Conservation (phyloP, 2,329 filamentous ascomycete species). For the Neofusicoccum sp. region DNA sequence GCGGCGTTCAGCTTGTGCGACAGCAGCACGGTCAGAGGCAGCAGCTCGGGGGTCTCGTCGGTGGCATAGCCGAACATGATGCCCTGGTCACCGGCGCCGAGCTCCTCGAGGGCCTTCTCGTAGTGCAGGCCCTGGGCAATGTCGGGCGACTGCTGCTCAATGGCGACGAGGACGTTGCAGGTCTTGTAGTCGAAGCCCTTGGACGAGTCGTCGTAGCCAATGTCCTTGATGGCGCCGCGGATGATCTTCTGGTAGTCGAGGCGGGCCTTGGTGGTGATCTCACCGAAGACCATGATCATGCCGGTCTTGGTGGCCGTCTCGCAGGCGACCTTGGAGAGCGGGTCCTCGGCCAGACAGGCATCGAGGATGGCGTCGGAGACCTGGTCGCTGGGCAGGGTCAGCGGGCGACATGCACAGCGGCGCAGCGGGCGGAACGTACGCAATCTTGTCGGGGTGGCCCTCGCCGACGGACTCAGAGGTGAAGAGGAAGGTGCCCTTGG, state of each 20-base stretch:
- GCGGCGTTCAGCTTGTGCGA: slow-evolving; percentile 96
- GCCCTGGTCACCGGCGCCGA: slow-evolving; percentile 98
- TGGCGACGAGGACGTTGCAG: slow-evolving; percentile 95
- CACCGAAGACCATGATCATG: slow-evolving; percentile 82
- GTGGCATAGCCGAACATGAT: slow-evolving; percentile 99
- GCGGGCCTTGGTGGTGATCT: slow-evolving; percentile 94
- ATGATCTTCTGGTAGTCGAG: slow-evolving; percentile 99
- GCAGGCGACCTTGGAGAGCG: slow-evolving; percentile 96
- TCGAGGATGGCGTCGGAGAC: slow-evolving; percentile 98
- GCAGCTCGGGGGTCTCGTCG: slow-evolving; percentile 96
- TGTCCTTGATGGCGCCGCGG: slow-evolving; percentile 92
- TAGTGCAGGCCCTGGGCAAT: slow-evolving; percentile 99
- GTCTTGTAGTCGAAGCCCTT: slow-evolving; percentile 99
- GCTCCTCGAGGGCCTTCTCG: slow-evolving; percentile 93
- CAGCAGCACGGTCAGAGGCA: slow-evolving; percentile 89
- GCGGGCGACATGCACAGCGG: background rate
- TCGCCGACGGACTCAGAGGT: slow-evolving; percentile 53
- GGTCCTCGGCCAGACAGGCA: slow-evolving; percentile 91
- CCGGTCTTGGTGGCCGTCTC: slow-evolving; percentile 99
- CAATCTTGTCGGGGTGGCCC: slow-evolving; percentile 89
- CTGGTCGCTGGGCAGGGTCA: slow-evolving; percentile 64
- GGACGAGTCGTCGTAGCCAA: slow-evolving; percentile 92
- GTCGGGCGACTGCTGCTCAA: slow-evolving; percentile 98
- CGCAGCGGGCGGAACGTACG: slow-evolving; percentile 44
- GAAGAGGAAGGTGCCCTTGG: slow-evolving; percentile 45